Evolutionary conservation across 2,329 filamentous ascomycete genomes (phyloP), one percentile per base, ranked within the genome.

Genomic region (Diplodia mutila): DNA sequence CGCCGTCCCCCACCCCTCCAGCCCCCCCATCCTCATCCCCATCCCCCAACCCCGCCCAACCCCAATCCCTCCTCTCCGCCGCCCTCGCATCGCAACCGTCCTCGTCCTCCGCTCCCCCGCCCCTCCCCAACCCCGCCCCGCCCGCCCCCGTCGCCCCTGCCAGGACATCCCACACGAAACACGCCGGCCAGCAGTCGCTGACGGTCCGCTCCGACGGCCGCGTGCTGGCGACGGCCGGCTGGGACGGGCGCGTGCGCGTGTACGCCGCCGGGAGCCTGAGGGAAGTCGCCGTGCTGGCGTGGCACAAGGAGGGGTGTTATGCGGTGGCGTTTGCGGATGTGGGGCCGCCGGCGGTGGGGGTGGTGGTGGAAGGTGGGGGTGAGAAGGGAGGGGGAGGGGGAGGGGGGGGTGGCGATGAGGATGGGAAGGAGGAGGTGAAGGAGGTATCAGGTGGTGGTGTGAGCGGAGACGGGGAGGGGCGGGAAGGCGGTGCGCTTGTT

Each of bases 291-390:
- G 93, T 97, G 66, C 81, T 98, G 70, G 97, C 96, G 79, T 98
- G 94, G 94, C 95, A 98, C 79, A 89, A 90, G 72, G 90, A 91
- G 37, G 94, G 94, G 1, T 94, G 92, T 71, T 97, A 95, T 80
- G 87, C 92, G 3, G 85, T 92, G 21, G 89, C 88, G 0, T 96
- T 98, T 81, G 89, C 85, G 0, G 73, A 80, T 2, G 72, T 86
- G 46, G 29, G 61, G 18, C 8, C 8, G n/a, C n/a, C 11, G 42
- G 21, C 18, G 68, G 6, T 27, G 48, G 59, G 25, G 54, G 52
- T 4, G 39, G 68, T 65, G 34, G 29, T 6, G 4, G 51, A 42
- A 16, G 68, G 64, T 23, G 32, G 48, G 37, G 68, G 64, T 23
- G 32, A 51, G 37, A 66, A 53, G 42, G 21, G 34, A 65, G 57